These are phyloP conservation scores for Crithidia brevicula DNA, from an alignment of 208 protist genomes.

Conservation along the genomic window DNA sequence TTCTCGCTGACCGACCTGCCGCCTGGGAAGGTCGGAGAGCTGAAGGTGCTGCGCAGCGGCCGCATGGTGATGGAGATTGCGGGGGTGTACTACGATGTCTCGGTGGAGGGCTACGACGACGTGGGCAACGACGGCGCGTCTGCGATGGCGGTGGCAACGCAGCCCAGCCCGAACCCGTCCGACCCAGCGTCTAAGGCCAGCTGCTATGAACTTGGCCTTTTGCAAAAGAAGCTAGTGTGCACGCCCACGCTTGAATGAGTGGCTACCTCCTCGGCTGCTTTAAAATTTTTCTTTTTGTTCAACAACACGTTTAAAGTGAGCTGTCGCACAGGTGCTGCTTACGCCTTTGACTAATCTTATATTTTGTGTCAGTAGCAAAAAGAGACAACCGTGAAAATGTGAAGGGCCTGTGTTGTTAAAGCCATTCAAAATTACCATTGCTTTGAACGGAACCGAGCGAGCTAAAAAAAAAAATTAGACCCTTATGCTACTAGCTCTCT, in stretches of 20 bases:
- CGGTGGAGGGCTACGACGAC: conserved; percentile 52
- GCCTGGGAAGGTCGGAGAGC: conserved; percentile 76
- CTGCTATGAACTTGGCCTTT: conserved; percentile 72
- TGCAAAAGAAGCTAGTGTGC: conserved; percentile 82
- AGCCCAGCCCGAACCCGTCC: conserved; percentile 43
- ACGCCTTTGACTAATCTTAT: too few relatives aligned
- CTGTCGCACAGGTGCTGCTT: too few relatives aligned
- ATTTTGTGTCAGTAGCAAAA: too few relatives aligned
- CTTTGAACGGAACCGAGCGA: too few relatives aligned
- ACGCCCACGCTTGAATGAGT: conserved; percentile 57
- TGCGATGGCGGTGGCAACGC: conserved; percentile 53
- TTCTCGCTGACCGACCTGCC: conserved; percentile 56
- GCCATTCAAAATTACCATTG: too few relatives aligned
- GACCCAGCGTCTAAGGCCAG: conserved; percentile 39
- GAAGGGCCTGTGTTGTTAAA: too few relatives aligned
- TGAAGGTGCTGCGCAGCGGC: conserved; percentile 80
- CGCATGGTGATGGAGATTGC: conserved; percentile 82
- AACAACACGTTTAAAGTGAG: too few relatives aligned
- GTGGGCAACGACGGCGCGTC: conserved; percentile 39
- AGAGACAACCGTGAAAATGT: too few relatives aligned
- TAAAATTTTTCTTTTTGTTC: too few relatives aligned
- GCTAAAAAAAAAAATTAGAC: too few relatives aligned
- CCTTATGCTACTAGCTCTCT: too few relatives aligned
- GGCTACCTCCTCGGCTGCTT: too few relatives aligned
- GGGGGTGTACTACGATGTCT: conserved; percentile 77